Percentiles rank a stretch among this genome's conserved stretches.
Evolutionary conservation across 345 rosid genomes (phyloP).

Genomic region (Diplotaxis tenuifolia): DNA sequence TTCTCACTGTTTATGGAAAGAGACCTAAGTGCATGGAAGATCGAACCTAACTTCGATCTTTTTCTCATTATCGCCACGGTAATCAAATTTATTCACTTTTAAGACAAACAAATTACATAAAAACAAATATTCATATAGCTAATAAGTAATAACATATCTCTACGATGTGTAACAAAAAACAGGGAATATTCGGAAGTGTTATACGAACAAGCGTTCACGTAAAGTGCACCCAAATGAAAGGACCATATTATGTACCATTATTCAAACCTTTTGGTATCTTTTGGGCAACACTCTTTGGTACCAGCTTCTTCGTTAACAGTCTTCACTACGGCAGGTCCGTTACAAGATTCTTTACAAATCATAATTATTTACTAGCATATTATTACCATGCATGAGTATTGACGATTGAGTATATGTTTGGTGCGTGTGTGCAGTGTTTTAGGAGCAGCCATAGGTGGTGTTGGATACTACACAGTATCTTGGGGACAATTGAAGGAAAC

Average conservation of each 20-base stretch:
- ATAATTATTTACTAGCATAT: not conserved
- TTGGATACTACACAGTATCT: constrained; percentile 53
- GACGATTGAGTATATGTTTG: not conserved
- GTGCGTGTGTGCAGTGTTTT: constrained; percentile 45
- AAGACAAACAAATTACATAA: not conserved
- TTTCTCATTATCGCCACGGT: constrained; percentile 62
- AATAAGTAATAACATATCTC: not conserved
- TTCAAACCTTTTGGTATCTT: constrained; percentile 77
- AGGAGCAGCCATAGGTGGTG: constrained; percentile 61
- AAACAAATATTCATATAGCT: not conserved
- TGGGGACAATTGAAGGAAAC: constrained; percentile 61
- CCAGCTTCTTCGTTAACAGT: constrained; percentile 65
- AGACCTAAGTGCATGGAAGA: constrained; percentile 65
- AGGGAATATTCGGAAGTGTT: constrained; percentile 63
- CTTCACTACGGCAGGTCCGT: constrained; percentile 76
- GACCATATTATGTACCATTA: constrained; percentile 64
- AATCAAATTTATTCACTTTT: constrained; percentile 18
- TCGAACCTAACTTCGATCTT: constrained; percentile 52
- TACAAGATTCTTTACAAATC: not conserved
- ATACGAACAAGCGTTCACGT: constrained; percentile 61
- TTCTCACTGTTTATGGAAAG: constrained; percentile 60
- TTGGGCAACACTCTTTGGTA: constrained; percentile 62
- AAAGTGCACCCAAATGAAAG: constrained; percentile 49
- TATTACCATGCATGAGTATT: not conserved
- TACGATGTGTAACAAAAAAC: not conserved